Evolutionary conservation across 371 early-diverging fungal genomes (phyloP), one percentile per base, ranked within the genome.

Genomic region (Amoeboaphelidium protococcarum): DNA sequence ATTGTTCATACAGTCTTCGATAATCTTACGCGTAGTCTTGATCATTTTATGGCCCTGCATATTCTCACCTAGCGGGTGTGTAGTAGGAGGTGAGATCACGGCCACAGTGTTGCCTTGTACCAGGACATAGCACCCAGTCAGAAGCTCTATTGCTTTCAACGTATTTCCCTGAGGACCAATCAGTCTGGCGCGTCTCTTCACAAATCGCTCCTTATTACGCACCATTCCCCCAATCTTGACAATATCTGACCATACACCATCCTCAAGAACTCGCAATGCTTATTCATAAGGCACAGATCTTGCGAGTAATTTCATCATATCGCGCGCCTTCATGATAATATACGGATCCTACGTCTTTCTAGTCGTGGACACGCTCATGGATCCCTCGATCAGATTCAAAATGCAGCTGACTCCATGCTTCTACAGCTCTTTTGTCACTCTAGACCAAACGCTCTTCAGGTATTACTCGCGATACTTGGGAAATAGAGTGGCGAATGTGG

Each of bases 401-500:
- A 76, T 73, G 67, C 94, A 87, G 1, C 71, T 65, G 45, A 99
- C 68, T 42, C 98, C 98, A 45, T 69, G 70, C 58, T 75, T 74
- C 16, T 88, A 83, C 26, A 97, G 66, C 1, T 80, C 73, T 52
- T 68, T 68, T 19, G 81, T 90, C 13, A 90, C 78, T 44, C 80
- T 78, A n/a, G 90, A 82, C 87, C 96, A 92, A 23, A 83, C 72
- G 59, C 91, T 85, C 49, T 72, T 71, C 55, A 99, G 65, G 56
- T 98, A 98, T 48, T 72, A 70, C 63, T 97, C 95, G 54, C 97
- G 72, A 71, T 97, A 94, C 67, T 89, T 90, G 13, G 99, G 97
- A 54, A 95, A 99, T 53, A 97, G 66, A 1, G 95, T 90, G 1
- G 94, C 90, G 67, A 96, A 98, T 1, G 82, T 82, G 20, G 86